Conservation (phyloP, 768 basidiomycete species). For the Pholiota microspora region DNA sequence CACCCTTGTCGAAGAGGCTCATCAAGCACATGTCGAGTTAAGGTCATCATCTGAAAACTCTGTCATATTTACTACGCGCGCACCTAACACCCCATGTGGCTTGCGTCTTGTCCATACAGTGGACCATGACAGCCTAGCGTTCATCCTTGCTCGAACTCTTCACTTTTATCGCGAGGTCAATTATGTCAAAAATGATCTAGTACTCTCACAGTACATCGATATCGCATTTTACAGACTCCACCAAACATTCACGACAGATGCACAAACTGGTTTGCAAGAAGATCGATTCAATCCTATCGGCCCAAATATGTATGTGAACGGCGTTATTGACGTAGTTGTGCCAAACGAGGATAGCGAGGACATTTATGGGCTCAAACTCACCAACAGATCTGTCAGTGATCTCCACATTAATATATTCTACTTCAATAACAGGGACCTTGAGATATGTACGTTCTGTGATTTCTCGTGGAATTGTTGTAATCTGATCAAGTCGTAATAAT, state of each 20-base stretch:
- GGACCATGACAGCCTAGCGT: neutral
- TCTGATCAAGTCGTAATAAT: neutral
- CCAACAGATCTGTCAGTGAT: neutral
- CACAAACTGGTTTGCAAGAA: neutral
- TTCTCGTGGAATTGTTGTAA: neutral
- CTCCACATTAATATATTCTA: slow-evolving; percentile 1
- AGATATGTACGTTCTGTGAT: neutral
- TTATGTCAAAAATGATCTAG: neutral
- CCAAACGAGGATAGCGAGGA: neutral
- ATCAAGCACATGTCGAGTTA: neutral
- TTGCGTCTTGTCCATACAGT: too few relatives aligned
- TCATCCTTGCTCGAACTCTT: neutral
- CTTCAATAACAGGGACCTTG: slow-evolving; percentile 1
- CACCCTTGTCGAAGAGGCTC: neutral
- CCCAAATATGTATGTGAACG: neutral
- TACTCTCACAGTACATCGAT: neutral
- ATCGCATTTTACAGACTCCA: neutral
- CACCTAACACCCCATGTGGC: too few relatives aligned
- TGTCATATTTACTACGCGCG: neutral
- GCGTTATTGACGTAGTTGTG: neutral
- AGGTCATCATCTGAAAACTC: neutral
- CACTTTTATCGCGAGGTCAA: neutral
- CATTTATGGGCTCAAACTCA: neutral
- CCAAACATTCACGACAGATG: neutral
- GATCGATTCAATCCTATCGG: neutral